phyloP scores from a whole-genome alignment of 441 rosid genomes.

The Gossypium aridum region DNA sequence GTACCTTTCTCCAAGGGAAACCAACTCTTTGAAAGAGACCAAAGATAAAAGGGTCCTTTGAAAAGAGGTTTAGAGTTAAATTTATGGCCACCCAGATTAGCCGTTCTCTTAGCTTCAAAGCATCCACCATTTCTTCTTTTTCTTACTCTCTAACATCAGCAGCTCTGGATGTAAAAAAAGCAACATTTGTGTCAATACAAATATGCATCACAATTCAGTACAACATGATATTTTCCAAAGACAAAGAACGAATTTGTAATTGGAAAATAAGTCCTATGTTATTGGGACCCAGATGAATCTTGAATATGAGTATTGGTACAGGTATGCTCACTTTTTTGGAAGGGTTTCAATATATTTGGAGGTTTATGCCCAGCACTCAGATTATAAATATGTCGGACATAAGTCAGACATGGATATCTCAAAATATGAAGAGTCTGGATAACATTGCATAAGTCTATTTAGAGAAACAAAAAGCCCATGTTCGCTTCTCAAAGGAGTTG shows the following conservation, averaged over 20 bases:
- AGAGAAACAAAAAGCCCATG: neutral
- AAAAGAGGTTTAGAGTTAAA: neutral
- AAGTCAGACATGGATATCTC: too few relatives aligned
- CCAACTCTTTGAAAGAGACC: neutral
- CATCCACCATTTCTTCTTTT: slow-evolving; percentile 43
- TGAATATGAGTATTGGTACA: neutral
- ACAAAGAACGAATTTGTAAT: neutral
- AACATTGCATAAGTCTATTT: neutral
- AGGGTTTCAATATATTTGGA: too few relatives aligned
- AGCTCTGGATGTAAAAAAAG: slow-evolving; percentile 24
- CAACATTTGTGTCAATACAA: neutral
- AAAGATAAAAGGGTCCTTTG: neutral
- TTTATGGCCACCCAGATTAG: neutral
- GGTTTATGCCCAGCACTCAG: too few relatives aligned
- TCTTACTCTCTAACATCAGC: slow-evolving; percentile 19
- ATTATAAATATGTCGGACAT: neutral
- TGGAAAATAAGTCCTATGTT: neutral
- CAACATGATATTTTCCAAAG: neutral
- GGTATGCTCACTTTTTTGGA: neutral
- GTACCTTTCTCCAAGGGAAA: neutral
- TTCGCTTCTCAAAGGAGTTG: neutral
- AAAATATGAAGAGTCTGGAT: neutral
- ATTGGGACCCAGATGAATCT: neutral
- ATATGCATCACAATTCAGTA: neutral
- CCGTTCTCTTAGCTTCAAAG: slow-evolving; percentile 15